Percentiles rank a stretch among this genome's conserved stretches.
Conservation (phyloP, 257 asterid genomes). For the Solanum dulcamara region DNA sequence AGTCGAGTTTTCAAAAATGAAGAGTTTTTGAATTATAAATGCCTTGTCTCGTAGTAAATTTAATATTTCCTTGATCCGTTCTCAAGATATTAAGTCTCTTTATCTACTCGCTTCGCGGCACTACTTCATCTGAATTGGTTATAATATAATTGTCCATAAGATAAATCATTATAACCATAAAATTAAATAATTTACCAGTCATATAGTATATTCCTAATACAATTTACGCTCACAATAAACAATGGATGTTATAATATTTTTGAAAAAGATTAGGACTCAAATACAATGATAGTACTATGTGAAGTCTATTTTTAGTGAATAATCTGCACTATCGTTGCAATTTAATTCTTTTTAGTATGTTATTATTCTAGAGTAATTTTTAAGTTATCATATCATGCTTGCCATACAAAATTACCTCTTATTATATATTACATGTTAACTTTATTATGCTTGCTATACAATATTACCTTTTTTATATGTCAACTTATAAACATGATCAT, state of each 20-base stretch:
- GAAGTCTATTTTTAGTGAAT: too few species aligned
- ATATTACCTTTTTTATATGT: not conserved
- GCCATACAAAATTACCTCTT: not conserved
- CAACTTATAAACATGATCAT: not conserved
- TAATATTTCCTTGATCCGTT: not conserved
- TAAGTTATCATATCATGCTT: not conserved
- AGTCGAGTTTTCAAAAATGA: too few species aligned
- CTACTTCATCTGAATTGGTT: too few species aligned
- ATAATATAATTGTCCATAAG: too few species aligned
- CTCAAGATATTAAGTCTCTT: not conserved
- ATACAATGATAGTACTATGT: too few species aligned
- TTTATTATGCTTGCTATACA: not conserved
- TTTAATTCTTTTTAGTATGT: too few species aligned
- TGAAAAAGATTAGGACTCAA: too few species aligned
- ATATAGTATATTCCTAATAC: not conserved
- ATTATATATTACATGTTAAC: not conserved
- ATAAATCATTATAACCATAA: not conserved
- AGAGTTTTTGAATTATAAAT: too few species aligned
- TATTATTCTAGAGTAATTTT: too few species aligned
- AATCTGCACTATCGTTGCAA: not conserved
- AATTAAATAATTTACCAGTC: not conserved
- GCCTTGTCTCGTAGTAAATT: too few species aligned
- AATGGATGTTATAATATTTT: too few species aligned
- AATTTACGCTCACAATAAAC: too few species aligned
- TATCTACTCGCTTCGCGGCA: rapidly evolving